These are phyloP conservation scores for Arthrobotrys sphaeroides DNA, from an alignment of 2,329 filamentous ascomycete species.

Conservation along the genomic window DNA sequence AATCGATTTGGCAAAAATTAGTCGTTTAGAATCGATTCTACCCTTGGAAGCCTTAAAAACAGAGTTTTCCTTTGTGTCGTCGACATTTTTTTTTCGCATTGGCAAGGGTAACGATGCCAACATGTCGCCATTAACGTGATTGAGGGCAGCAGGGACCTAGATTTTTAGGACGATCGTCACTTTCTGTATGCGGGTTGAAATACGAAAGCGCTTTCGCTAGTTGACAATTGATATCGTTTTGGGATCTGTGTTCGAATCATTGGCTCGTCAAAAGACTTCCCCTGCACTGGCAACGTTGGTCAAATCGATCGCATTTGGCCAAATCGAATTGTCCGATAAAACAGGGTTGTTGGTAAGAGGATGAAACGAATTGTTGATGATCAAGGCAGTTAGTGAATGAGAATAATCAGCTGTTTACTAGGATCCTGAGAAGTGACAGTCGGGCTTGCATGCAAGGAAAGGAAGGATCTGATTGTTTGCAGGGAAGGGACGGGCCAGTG, in stretches of 20 bases:
- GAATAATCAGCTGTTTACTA: neutral
- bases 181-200: slow-evolving; percentile 17
- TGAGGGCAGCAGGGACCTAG: neutral
- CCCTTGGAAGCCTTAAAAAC: neutral
- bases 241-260: neutral
- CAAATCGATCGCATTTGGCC: neutral
- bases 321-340: slow-evolving; percentile 6
- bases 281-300: too few relatives aligned
- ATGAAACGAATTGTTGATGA: neutral
- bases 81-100: too few relatives aligned
- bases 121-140: neutral
- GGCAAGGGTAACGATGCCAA: slow-evolving; percentile 23
- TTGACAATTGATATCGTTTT: neutral
- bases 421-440: neutral
- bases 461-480: neutral
- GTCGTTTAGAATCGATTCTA: neutral
- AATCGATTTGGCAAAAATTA: slow-evolving; percentile 21
- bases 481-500: neutral
- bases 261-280: neutral
- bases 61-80: neutral
- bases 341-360: neutral
- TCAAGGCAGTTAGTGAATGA: neutral
- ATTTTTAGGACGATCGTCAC: slow-evolving; percentile 11
- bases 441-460: too few relatives aligned
- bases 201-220: slow-evolving; percentile 14